phyloP scores from a whole-genome alignment of 2,329 filamentous ascomycete species.

The Thermoascus crustaceus region DNA sequence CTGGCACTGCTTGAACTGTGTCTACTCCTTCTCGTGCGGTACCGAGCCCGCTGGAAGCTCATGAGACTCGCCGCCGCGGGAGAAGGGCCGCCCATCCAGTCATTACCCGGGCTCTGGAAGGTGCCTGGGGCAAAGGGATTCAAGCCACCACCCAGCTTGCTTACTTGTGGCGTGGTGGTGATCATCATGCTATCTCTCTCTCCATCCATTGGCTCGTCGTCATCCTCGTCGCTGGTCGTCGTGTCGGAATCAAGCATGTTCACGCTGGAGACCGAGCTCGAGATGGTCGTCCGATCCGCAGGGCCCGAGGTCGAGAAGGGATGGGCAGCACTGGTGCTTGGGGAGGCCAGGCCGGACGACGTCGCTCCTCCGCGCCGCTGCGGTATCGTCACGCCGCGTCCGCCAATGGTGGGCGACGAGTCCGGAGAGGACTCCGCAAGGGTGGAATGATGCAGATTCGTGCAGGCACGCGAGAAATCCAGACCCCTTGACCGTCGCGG shows the following conservation, averaged over 20 bases:
- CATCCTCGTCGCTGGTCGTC: slow-evolving; percentile 59
- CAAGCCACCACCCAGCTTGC: slow-evolving; percentile 44
- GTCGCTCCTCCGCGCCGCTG: slow-evolving; percentile 40
- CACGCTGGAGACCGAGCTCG: slow-evolving; percentile 73
- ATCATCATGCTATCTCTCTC: slow-evolving; percentile 70
- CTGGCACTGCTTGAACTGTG: slow-evolving; percentile 64
- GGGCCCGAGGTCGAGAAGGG: slow-evolving; percentile 64
- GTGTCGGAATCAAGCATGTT: slow-evolving; percentile 73
- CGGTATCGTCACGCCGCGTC: slow-evolving; percentile 56
- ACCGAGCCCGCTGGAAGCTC: slow-evolving; percentile 62
- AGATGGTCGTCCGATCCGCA: slow-evolving; percentile 62
- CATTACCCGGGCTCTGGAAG: slow-evolving; percentile 46
- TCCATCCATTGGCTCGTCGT: slow-evolving; percentile 54
- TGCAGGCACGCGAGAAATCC: slow-evolving; percentile 88
- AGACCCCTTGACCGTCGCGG: slow-evolving; percentile 82
- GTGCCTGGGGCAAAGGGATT: slow-evolving; percentile 41
- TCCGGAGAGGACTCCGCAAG: slow-evolving; percentile 85
- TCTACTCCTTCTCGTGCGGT: slow-evolving; percentile 51
- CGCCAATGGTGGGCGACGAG: slow-evolving; percentile 76
- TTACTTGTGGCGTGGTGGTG: slow-evolving; percentile 66
- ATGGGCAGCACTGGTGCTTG: slow-evolving; percentile 49
- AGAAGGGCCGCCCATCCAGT: slow-evolving; percentile 57
- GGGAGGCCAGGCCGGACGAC: slow-evolving; percentile 50
- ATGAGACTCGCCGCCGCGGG: slow-evolving; percentile 67
- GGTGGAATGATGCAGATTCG: slow-evolving; percentile 90